Conservation (phyloP, 768 basidiomycete species). For the Sarcodon aspratus region DNA sequence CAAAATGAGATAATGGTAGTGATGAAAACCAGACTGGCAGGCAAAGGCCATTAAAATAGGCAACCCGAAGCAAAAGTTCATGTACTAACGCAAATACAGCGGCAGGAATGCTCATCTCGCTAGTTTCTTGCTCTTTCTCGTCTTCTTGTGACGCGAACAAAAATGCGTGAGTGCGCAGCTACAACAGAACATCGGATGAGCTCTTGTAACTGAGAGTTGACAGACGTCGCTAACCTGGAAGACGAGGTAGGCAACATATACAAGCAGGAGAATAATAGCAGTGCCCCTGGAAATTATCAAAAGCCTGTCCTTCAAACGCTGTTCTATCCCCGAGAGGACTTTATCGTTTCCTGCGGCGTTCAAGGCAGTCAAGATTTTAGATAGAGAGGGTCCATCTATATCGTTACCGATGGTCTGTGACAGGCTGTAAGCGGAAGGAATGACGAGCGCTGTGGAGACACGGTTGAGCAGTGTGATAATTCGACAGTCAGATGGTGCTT, state of each 20-base stretch:
- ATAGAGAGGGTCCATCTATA: slow-evolving; percentile 1
- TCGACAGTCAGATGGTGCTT: slow-evolving; percentile 15
- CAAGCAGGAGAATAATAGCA: slow-evolving; percentile 56
- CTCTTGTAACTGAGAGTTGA: no score
- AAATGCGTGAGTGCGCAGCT: slow-evolving; percentile 56
- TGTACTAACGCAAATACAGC: slow-evolving; percentile 49
- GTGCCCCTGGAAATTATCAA: slow-evolving; percentile 75
- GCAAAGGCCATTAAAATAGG: no score
- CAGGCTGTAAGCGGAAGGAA: slow-evolving; percentile 78
- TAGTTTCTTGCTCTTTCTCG: slow-evolving; percentile 26
- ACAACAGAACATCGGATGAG: no score
- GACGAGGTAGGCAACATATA: slow-evolving; percentile 65
- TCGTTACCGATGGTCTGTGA: slow-evolving; percentile 18
- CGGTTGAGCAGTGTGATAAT: neutral
- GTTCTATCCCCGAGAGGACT: no score
- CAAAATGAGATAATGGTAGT: slow-evolving; percentile 82
- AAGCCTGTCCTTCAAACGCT: slow-evolving; percentile 33
- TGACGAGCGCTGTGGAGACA: slow-evolving; percentile 55
- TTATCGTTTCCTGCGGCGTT: no score
- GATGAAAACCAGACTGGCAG: slow-evolving; percentile 57
- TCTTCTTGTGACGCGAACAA: slow-evolving; percentile 42
- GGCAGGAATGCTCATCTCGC: slow-evolving; percentile 61
- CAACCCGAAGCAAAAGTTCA: no score
- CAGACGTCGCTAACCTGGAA: slow-evolving; percentile 84
- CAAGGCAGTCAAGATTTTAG: neutral